Percentiles rank a stretch among this genome's conserved stretches.
phyloP scores from a whole-genome alignment of 257 asterid genomes.

The Fraxinus pennsylvanica region DNA sequence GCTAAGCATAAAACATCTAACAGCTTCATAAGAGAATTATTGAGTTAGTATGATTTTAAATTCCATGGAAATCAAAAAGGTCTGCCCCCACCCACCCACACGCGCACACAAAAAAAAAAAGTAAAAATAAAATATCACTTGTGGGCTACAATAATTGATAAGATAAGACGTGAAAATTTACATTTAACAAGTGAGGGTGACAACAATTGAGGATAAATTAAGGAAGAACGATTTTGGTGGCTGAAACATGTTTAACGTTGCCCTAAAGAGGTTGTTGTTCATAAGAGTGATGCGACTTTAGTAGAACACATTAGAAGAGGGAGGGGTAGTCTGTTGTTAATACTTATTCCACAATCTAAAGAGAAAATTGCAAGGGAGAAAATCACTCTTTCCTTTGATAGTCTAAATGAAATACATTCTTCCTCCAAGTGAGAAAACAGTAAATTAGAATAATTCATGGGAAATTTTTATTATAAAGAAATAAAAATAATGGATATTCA shows the following conservation, averaged over 20 bases:
- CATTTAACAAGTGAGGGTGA: neutral
- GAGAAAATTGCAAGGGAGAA: neutral
- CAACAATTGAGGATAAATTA: neutral
- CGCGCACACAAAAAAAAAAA: neutral
- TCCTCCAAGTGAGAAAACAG: neutral
- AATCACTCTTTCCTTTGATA: neutral
- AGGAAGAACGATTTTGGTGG: neutral
- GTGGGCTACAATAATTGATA: neutral
- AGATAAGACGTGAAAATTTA: neutral
- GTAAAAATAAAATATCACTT: neutral
- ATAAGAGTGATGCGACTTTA: neutral
- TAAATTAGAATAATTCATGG: neutral
- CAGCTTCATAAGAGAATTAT: conserved; percentile 12
- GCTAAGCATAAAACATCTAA: conserved; percentile 1
- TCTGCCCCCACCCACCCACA: neutral
- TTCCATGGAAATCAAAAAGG: neutral
- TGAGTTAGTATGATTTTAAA: conserved; percentile 11
- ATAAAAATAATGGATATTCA: neutral
- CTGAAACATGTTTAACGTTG: neutral
- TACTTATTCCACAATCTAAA: neutral
- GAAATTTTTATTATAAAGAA: neutral
- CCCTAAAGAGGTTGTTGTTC: neutral
- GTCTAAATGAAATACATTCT: neutral
- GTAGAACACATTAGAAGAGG: neutral
- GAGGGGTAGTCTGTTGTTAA: neutral